These are phyloP conservation scores for Pyronema domesticum DNA, from an alignment of 495 filamentous ascomycete species.

Conservation along the genomic window DNA sequence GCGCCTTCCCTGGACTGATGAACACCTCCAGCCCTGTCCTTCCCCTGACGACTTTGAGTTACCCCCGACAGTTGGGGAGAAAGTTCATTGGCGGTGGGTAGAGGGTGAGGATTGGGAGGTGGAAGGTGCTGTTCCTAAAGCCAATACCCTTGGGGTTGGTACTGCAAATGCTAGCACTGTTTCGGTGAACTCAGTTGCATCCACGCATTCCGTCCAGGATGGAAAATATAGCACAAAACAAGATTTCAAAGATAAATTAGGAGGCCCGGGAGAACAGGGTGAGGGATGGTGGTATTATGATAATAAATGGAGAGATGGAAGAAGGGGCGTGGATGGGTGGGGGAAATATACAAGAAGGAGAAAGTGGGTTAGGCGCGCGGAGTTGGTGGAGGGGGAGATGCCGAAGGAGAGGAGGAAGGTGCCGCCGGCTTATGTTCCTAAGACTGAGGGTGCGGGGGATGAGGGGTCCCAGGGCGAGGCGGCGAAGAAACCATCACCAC, in stretches of 20 bases:
- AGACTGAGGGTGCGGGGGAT: background rate
- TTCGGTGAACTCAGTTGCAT: no score
- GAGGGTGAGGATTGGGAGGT: slow-evolving; percentile 69
- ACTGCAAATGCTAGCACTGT: no score
- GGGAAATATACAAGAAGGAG: slow-evolving; percentile 80
- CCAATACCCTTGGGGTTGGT: no score
- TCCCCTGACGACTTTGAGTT: slow-evolving; percentile 67
- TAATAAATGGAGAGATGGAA: slow-evolving; percentile 93
- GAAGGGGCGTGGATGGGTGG: slow-evolving; percentile 80
- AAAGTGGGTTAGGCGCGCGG: slow-evolving; percentile 93
- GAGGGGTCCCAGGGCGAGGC: background rate
- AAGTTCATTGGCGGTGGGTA: slow-evolving; percentile 78
- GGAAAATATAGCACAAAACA: slow-evolving; percentile 22
- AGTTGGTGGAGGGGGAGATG: slow-evolving; percentile 53
- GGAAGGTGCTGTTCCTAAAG: slow-evolving; percentile 38
- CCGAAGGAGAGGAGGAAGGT: background rate
- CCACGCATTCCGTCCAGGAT: background rate
- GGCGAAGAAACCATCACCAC: background rate
- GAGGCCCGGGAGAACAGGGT: slow-evolving; percentile 33
- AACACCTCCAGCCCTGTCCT: slow-evolving; percentile 68
- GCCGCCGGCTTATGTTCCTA: background rate
- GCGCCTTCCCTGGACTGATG: slow-evolving; percentile 81
- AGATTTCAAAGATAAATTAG: slow-evolving; percentile 26
- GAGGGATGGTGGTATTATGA: slow-evolving; percentile 96
- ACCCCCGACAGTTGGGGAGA: slow-evolving; percentile 60